Conservation (phyloP, 1,284 basidiomycete species). For the Cutaneotrichosporon cavernicola region DNA sequence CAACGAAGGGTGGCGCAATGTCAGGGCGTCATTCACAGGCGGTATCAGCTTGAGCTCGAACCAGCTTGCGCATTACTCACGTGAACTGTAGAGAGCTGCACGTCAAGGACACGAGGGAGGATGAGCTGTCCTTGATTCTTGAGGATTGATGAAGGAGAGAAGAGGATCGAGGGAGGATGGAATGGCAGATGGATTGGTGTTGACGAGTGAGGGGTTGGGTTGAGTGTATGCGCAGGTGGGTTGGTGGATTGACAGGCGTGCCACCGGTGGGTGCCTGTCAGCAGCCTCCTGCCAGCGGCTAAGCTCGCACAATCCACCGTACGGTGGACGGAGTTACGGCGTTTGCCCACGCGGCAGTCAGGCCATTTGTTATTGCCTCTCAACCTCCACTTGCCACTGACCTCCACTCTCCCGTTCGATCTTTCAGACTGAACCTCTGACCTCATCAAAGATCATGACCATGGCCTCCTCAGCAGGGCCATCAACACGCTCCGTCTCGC, state of each 20-base stretch:
- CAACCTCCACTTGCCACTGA: conserved; percentile 1
- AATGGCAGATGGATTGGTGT: background rate
- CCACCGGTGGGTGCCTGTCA: background rate
- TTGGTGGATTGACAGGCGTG: background rate
- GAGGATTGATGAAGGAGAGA: background rate
- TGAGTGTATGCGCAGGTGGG: background rate
- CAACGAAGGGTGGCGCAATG: conserved; percentile 4
- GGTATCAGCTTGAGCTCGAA: conserved; percentile 6
- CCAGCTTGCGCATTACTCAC: background rate
- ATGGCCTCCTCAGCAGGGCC: conserved; percentile 5
- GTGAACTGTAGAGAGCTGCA: background rate
- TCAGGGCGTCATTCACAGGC: background rate
- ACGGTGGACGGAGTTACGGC: conserved; percentile 9
- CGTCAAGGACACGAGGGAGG: background rate
- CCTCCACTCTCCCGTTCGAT: conserved; percentile 2
- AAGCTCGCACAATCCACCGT: background rate
- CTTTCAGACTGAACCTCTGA: conserved; percentile 5
- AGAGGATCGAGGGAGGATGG: background rate
- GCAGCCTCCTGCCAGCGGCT: background rate
- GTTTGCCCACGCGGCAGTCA: conserved; percentile 15
- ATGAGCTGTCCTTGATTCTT: background rate
- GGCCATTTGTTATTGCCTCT: background rate
- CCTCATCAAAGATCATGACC: background rate
- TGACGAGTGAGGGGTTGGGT: background rate
- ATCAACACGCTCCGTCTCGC: conserved; percentile 9